These are phyloP conservation scores for Hemisphaericaspora nanyangensis DNA, from an alignment of 805 yeast genomes.

Conservation along the genomic window DNA sequence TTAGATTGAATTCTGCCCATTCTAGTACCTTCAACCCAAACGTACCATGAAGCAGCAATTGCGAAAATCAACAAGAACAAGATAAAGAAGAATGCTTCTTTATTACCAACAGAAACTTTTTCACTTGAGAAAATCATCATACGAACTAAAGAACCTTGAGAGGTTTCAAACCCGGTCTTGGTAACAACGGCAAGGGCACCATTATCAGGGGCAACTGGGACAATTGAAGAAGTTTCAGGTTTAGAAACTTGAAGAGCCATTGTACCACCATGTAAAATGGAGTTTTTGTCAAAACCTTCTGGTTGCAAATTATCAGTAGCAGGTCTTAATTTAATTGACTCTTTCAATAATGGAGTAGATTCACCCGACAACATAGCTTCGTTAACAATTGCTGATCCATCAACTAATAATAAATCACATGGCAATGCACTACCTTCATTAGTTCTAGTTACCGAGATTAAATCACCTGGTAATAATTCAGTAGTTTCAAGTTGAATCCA, in stretches of 20 bases:
- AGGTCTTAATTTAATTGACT: slow-evolving; percentile 83
- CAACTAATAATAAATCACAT: slow-evolving; percentile 82
- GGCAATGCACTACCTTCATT: slow-evolving; percentile 90
- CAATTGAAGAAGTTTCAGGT: slow-evolving; percentile 47
- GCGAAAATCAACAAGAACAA: slow-evolving; percentile 88
- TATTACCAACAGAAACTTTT: slow-evolving; percentile 92
- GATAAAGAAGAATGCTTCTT: slow-evolving; percentile 90
- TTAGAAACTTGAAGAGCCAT: slow-evolving; percentile 87
- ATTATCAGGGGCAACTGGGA: slow-evolving; percentile 66
- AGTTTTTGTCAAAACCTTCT: slow-evolving; percentile 84
- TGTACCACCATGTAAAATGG: slow-evolving; percentile 92
- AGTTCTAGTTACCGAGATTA: slow-evolving; percentile 83
- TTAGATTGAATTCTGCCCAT: slow-evolving; percentile 95
- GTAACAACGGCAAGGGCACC: slow-evolving; percentile 91
- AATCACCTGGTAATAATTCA: slow-evolving; percentile 85
- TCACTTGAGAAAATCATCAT: slow-evolving; percentile 97
- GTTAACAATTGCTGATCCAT: slow-evolving; percentile 92
- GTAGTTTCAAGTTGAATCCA: slow-evolving; percentile 74
- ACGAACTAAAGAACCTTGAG: slow-evolving; percentile 95
- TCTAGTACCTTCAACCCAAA: slow-evolving; percentile 95
- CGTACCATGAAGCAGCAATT: slow-evolving; percentile 93
- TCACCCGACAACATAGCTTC: slow-evolving; percentile 99
- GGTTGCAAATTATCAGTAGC: slow-evolving; percentile 60
- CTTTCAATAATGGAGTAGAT: slow-evolving; percentile 93
- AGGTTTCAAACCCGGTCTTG: slow-evolving; percentile 97